A percentile compares a stretch with the other conserved stretches of the same genome.
Conservation (phyloP, 352 stramenopile genomes). For the Phytophthora gonapodyides region DNA sequence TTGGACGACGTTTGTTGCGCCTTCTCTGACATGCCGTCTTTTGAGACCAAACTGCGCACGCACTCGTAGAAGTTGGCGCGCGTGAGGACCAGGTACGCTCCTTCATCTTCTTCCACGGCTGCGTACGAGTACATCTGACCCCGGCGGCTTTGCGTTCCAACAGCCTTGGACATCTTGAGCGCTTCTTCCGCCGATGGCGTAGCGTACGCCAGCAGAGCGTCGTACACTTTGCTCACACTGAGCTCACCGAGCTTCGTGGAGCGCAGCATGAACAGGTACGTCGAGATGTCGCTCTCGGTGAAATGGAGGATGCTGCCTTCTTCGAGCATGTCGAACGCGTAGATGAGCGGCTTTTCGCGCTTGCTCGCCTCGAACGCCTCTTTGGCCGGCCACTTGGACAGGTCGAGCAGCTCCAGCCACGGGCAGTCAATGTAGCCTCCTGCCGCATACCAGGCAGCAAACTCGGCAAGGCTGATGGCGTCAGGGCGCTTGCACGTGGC, state of each 20-base stretch:
- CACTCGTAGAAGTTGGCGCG: constrained; percentile 88
- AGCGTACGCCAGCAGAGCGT: constrained; percentile 72
- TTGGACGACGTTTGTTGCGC: constrained; percentile 87
- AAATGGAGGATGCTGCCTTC: constrained; percentile 87
- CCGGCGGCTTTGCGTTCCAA: constrained; percentile 41
- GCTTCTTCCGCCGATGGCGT: constrained; percentile 74
- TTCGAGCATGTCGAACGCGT: constrained; percentile 87
- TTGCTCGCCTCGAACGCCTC: constrained; percentile 89
- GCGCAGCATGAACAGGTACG: constrained; percentile 83
- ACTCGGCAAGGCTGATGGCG: constrained; percentile 93
- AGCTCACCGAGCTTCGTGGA: constrained; percentile 79
- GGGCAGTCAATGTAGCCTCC: constrained; percentile 94
- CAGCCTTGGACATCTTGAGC: constrained; percentile 63
- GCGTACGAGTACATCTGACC: constrained; percentile 77
- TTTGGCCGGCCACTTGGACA: constrained; percentile 95
- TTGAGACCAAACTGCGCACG: constrained; percentile 81
- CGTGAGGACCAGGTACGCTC: constrained; percentile 79
- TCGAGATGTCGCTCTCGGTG: constrained; percentile 84
- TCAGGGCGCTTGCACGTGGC: constrained; percentile 65
- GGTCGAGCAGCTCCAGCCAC: constrained; percentile 96
- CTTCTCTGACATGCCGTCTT: constrained; percentile 80
- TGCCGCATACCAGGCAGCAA: constrained; percentile 96
- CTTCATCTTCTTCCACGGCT: constrained; percentile 82
- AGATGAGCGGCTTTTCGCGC: constrained; percentile 81
- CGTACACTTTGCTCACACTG: constrained; percentile 80